Base-by-base conservation (phyloP, 352 stramenopile genomes). In the Pythium insidiosum region DNA sequence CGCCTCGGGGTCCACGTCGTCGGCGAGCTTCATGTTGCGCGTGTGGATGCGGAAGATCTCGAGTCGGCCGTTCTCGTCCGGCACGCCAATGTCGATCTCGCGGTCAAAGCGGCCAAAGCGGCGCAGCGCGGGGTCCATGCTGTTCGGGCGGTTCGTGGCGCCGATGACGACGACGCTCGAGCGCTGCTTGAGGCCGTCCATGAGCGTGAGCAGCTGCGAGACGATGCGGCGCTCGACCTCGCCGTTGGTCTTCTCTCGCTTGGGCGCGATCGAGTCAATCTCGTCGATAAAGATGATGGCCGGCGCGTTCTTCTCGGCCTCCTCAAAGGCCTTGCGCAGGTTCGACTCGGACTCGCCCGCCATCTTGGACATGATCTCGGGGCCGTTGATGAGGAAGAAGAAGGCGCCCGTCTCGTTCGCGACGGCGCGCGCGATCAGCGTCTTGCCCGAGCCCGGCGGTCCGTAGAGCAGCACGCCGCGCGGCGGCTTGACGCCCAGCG, bases 221-320 rank as follows among this genome's bases (percentile, higher is more conserved):
- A 99, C 96, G 58, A 99, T 99, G 53, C 97, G 90, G 42, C 94
- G 88, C 66, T 99, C 96, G 16, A 99, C 95, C 65, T 99, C 96
- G 28, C 97, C 97, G 61, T 99, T 98, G 16, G 96, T 98, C 79
- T 99, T 99, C 47, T 99, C 96, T 70, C 97, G 81, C 73, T 99
- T 99, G 1, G 96, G 96, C 7, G 95, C 96, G 48, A 93, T 89
- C 12, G 95, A 99, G 63, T 99, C 97, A 56, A 99, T 99, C 53
- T 99, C 97, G 73, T 99, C 97, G 65, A 99, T 99, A 60, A 99
- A 99, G 55, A 99, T 99, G 64, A 99, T 99, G n/a, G 95, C 88
- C 18, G 97, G 97, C 3, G 95, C 94, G 66, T 99, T 99, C 81
- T 99, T 99, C 73, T 99, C 95, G 0, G 96, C 96, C 65, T 99